phyloP scores from a whole-genome alignment of 495 filamentous ascomycete species.

The Cetradonia linearis region DNA sequence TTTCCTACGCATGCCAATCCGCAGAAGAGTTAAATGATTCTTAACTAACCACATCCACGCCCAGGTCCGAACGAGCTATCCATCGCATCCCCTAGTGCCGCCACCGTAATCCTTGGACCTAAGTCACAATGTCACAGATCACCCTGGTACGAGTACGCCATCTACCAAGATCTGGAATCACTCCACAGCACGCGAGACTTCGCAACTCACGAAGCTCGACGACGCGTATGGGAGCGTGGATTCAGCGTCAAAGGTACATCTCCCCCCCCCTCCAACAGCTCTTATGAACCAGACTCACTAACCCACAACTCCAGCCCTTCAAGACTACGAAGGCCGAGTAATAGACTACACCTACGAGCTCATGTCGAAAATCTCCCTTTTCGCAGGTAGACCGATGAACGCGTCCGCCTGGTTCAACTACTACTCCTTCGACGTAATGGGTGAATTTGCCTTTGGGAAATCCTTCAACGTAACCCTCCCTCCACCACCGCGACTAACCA shows the following conservation, averaged over 20 bases:
- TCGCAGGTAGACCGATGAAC: slow-evolving; percentile 27
- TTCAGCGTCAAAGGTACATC: slow-evolving; percentile 29
- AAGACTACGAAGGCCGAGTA: slow-evolving; percentile 32
- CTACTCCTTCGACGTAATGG: slow-evolving; percentile 45
- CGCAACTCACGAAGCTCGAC: slow-evolving; percentile 29
- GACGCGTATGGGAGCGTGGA: slow-evolving; percentile 35
- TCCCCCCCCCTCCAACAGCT: background rate
- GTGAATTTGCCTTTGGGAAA: slow-evolving; percentile 40
- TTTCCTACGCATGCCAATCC: background rate
- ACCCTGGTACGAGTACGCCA: slow-evolving; percentile 35
- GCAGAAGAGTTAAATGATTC: background rate
- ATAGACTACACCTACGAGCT: slow-evolving; percentile 26
- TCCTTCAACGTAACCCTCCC: slow-evolving; percentile 34
- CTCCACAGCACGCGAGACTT: slow-evolving; percentile 34
- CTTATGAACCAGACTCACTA: background rate
- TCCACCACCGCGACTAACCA: too few relatives aligned
- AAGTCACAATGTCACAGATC: slow-evolving; percentile 31
- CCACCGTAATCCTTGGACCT: slow-evolving; percentile 29
- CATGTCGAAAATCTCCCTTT: slow-evolving; percentile 21
- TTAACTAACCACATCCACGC: background rate
- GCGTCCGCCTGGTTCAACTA: slow-evolving; percentile 37
- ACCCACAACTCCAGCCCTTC: slow-evolving; percentile 21
- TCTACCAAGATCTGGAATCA: slow-evolving; percentile 22
- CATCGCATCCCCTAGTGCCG: slow-evolving; percentile 31
- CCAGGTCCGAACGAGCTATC: slow-evolving; percentile 30